phyloP scores from a whole-genome alignment of 2,329 filamentous ascomycete species.

The Rutstroemia sp. region DNA sequence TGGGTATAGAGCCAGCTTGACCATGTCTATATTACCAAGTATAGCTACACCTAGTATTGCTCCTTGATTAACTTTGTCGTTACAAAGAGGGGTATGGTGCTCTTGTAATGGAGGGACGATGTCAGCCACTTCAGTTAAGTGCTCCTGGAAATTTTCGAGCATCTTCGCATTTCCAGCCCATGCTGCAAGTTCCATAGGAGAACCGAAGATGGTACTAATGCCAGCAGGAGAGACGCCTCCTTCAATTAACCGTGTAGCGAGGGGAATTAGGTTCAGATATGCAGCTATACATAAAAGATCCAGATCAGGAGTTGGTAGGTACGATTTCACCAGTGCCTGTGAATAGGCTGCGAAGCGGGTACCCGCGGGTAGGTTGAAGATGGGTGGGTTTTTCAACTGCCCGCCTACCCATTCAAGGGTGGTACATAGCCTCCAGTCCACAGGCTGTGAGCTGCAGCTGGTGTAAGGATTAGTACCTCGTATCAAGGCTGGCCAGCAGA shows the following conservation, averaged over 20 bases:
- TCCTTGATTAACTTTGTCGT: neutral
- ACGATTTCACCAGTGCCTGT: neutral
- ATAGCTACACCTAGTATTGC: neutral
- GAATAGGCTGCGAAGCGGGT: too few species aligned
- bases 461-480: neutral
- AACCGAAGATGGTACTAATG: neutral
- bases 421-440: too few species aligned
- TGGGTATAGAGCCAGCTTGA: neutral
- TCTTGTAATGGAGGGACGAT: too few species aligned
- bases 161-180: neutral
- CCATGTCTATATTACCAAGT: neutral
- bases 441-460: too few species aligned
- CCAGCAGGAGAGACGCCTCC: neutral
- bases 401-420: too few species aligned
- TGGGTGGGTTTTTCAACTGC: too few species aligned
- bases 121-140: neutral
- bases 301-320: neutral
- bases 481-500: constrained; percentile 14
- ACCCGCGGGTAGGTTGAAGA: too few species aligned
- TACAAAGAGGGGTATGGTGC: too few species aligned
- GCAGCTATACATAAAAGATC: neutral
- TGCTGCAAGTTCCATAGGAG: neutral
- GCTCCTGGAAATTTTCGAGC: neutral
- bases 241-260: neutral
- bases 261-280: neutral